Percentiles rank a stretch among this genome's conserved stretches.
Evolutionary conservation across 2,329 filamentous ascomycete species (phyloP).

Genomic region (Colletotrichum filicis): DNA sequence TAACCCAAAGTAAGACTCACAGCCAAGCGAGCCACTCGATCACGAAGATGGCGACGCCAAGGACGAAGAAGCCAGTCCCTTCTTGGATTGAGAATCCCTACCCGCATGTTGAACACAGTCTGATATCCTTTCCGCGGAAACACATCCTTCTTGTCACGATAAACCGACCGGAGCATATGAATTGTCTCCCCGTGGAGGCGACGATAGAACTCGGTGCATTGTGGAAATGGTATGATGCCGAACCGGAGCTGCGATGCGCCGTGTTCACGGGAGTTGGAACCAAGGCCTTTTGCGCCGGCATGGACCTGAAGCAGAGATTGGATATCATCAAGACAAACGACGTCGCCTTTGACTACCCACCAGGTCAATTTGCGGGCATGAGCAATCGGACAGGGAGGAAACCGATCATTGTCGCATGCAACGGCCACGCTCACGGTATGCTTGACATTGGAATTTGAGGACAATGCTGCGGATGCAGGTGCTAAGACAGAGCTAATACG

Average conservation of each 20-base stretch:
- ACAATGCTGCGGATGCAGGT: neutral
- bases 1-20: neutral
- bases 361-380: conserved; percentile 48
- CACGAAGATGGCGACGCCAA: conserved; percentile 38
- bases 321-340: conserved; percentile 42
- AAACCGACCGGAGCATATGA: conserved; percentile 53
- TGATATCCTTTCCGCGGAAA: conserved; percentile 52
- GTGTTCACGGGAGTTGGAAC: conserved; percentile 63
- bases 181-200: conserved; percentile 50
- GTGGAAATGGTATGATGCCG: conserved; percentile 62
- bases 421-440: conserved; percentile 44
- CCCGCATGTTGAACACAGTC: conserved; percentile 44
- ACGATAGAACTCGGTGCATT: conserved; percentile 54
- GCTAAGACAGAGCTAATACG: neutral
- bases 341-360: conserved; percentile 45
- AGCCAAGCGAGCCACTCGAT: neutral
- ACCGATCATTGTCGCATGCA: conserved; percentile 45
- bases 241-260: conserved; percentile 58
- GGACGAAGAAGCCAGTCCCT: conserved; percentile 43
- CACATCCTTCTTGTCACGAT: conserved; percentile 56
- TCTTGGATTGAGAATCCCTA: conserved; percentile 46
- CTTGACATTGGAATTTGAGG: conserved; percentile 18
- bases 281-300: conserved; percentile 63
- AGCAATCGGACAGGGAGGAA: conserved; percentile 47
- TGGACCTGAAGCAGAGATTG: conserved; percentile 62